A percentile compares a stretch with the other conserved stretches of the same genome.
These are phyloP conservation scores for Apiospora aurea DNA, from an alignment of 2,329 filamentous ascomycete species.

Conservation along the genomic window DNA sequence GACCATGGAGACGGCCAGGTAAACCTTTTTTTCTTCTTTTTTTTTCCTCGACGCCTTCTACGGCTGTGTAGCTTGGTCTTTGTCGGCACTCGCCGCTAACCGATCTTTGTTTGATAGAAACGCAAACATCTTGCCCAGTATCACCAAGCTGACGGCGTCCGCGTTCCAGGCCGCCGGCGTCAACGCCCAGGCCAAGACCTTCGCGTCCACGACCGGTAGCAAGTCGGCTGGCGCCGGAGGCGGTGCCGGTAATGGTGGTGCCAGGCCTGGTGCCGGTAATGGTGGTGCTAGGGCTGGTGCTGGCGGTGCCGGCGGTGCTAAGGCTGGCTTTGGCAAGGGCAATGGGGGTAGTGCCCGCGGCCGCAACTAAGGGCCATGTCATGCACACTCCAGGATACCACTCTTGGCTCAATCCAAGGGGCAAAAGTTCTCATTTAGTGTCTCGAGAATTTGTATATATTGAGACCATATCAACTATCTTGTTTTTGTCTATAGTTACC, in stretches of 20 bases:
- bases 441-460: not conserved
- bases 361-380: not conserved
- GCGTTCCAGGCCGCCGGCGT: constrained; percentile 28
- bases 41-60: no score
- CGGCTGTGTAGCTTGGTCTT: no score
- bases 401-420: not conserved
- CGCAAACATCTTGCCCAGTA: constrained; percentile 32
- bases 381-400: not conserved
- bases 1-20: constrained; percentile 31
- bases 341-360: not conserved
- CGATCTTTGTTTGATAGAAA: constrained; percentile 24
- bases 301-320: not conserved
- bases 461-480: not conserved
- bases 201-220: constrained; percentile 25
- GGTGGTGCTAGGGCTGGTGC: not conserved
- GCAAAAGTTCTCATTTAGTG: not conserved
- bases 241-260: not conserved
- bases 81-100: not conserved
- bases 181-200: constrained; percentile 25
- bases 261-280: not conserved
- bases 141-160: constrained; percentile 29
- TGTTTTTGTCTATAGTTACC: not conserved
- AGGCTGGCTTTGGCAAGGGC: not conserved
- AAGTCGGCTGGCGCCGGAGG: not conserved
- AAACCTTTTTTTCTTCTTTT: not conserved